A percentile compares a stretch with the other conserved stretches of the same genome.
Evolutionary conservation across 495 filamentous ascomycete species (phyloP).

Genomic region (Xylaria acuta): DNA sequence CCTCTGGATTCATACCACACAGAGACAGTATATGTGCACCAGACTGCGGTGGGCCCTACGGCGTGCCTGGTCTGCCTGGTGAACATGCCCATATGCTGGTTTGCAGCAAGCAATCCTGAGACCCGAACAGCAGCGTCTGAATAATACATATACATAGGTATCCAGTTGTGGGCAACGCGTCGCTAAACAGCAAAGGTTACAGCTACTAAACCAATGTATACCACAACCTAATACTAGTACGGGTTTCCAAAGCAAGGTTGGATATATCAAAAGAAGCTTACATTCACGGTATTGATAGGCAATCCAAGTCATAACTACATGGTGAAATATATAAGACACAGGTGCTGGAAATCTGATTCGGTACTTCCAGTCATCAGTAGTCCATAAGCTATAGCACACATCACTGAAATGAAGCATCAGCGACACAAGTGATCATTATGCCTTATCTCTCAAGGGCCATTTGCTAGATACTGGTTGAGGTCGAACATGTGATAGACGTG

Average conservation of each 20-base stretch:
- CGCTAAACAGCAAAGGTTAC: not conserved
- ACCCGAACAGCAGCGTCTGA: not conserved
- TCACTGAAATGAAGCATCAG: not conserved
- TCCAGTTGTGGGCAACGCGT: not conserved
- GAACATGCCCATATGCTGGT: not conserved
- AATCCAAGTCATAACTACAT: not conserved
- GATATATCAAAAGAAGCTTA: not conserved
- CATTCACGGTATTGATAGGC: not conserved
- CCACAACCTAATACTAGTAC: not conserved
- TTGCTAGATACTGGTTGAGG: not conserved
- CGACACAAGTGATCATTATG: not conserved
- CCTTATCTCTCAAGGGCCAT: not conserved
- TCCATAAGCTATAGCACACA: not conserved
- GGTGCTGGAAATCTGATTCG: too few species aligned
- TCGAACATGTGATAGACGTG: not conserved
- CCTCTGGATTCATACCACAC: conserved; percentile 15
- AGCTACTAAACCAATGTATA: not conserved
- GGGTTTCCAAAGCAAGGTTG: not conserved
- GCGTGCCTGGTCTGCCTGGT: not conserved
- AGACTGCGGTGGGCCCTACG: not conserved
- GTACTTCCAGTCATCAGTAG: too few species aligned
- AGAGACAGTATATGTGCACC: conserved; percentile 5
- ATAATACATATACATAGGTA: not conserved
- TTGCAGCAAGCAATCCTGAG: conserved; percentile 6
- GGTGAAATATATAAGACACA: not conserved